Evolutionary conservation across 2,329 filamentous ascomycete genomes (phyloP), one percentile per base, ranked within the genome.

Genomic region (Cercospora sp.): DNA sequence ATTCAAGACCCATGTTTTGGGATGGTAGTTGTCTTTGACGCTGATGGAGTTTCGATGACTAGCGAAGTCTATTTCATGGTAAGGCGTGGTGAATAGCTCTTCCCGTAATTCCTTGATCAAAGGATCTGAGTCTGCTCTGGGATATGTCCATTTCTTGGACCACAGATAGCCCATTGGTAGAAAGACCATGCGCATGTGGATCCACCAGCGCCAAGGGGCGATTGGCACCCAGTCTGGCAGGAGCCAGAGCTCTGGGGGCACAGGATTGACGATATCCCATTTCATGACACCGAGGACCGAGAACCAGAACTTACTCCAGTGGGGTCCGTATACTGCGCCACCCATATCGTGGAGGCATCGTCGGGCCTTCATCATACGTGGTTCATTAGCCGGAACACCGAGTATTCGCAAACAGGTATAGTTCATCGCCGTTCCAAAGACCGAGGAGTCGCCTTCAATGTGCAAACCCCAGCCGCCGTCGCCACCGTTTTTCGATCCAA

Each of bases 401-500:
- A 98, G 82, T 1, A 99, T 82, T 37, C 95, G 89, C 70, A 98
- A 82, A 1, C 86, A 84, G 0, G 90, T 90, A 78, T 99, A 99
- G 79, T 97, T 98, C 85, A 98, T 87, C 0, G 87, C 84, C 0
- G 92, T 97, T 10, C 95, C 95, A 73, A 99, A 96, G 16, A 94
- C 93, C 0, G 91, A 93, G 77, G 92, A 97, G 74, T 97, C 91
- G 18, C 90, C 95, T 79, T 99, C 95, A 65, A 97, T 96, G 74
- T 99, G 95, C 43, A 99, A 82, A 0, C 95, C 95, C 95, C 95
- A 99, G 6, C 95, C 95, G n/a, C 95, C 94, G 79, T 98, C 93
- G 60, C 91, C 87, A 0, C 91, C 90, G 58, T 78, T 78, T 69
- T 78, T 78, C 21, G 65, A 55, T 63, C 78, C 76, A 8, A 78